phyloP scores from a whole-genome alignment of 2,329 filamentous ascomycete species.

The Xylaria sp. region DNA sequence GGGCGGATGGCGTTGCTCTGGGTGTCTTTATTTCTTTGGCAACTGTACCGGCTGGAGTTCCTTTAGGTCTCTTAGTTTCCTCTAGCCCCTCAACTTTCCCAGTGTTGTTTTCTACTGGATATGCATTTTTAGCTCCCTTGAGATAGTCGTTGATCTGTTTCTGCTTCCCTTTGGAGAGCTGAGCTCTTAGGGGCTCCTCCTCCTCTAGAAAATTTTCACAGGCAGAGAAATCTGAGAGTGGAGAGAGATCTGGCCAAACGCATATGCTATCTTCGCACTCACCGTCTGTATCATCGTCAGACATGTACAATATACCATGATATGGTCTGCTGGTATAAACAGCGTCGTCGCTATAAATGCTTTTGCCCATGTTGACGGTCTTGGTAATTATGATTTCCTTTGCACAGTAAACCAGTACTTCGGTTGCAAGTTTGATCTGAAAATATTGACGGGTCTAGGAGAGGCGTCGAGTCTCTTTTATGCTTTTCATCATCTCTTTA shows the following conservation, averaged over 20 bases:
- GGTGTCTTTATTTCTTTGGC: not conserved
- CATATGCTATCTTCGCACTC: slow-evolving; percentile 43
- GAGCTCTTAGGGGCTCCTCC: slow-evolving; percentile 25
- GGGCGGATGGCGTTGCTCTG: not conserved
- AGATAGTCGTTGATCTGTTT: not conserved
- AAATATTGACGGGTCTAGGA: not conserved
- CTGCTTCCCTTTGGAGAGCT: not conserved
- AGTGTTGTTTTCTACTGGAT: not conserved
- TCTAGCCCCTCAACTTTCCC: not conserved
- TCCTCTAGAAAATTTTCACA: slow-evolving; percentile 34
- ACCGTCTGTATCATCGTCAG: slow-evolving; percentile 40
- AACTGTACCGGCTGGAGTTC: not conserved
- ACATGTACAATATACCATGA: slow-evolving; percentile 38
- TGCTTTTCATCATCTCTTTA: not conserved
- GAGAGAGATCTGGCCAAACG: slow-evolving; percentile 38
- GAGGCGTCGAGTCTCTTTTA: slow-evolving; percentile 19
- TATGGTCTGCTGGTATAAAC: slow-evolving; percentile 41
- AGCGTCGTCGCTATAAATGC: slow-evolving; percentile 3
- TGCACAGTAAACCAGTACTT: not conserved
- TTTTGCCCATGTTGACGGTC: slow-evolving; percentile 26
- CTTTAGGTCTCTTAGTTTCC: not conserved
- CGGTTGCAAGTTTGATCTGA: not conserved
- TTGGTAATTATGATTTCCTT: not conserved
- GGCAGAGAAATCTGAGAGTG: slow-evolving; percentile 30
- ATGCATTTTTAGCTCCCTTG: not conserved